A percentile compares a stretch with the other conserved stretches of the same genome.
Conservation (phyloP, 1,139 yeast genomes). For the Candida sojae region DNA sequence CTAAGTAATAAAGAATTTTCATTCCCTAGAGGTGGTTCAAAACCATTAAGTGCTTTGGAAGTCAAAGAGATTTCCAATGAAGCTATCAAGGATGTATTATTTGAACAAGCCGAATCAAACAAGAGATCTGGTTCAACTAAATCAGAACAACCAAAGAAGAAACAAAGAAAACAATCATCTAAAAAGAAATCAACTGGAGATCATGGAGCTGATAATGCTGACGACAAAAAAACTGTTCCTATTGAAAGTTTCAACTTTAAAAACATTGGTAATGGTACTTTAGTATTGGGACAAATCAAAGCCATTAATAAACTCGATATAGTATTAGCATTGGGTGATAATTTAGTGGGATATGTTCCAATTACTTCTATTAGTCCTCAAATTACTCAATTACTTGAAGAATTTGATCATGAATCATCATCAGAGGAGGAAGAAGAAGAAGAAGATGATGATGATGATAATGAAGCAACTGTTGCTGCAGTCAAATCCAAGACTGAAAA, state of each 20-base stretch:
- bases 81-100: conserved; percentile 84
- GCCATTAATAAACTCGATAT: conserved; percentile 64
- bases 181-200: conserved; percentile 9
- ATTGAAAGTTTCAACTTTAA: conserved; percentile 66
- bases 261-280: conserved; percentile 67
- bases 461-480: conserved; percentile 26
- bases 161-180: conserved; percentile 15
- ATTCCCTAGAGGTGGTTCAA: conserved; percentile 95
- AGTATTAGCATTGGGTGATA: conserved; percentile 77
- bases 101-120: conserved; percentile 46
- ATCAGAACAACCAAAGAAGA: conserved; percentile 27
- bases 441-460: conserved; percentile 38
- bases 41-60: conserved; percentile 85
- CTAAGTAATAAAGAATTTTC: conserved; percentile 60
- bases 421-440: conserved; percentile 47
- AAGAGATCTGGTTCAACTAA: conserved; percentile 32
- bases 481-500: conserved; percentile 24
- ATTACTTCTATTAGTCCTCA: conserved; percentile 73
- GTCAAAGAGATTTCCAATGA: conserved; percentile 91
- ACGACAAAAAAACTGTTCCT: conserved; percentile 31
- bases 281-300: conserved; percentile 74
- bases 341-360: conserved; percentile 77
- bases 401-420: conserved; percentile 42
- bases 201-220: conserved; percentile 19
- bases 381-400: conserved; percentile 58